Conservation (phyloP, 2,329 filamentous ascomycete genomes). For the Penicillium sp. region DNA sequence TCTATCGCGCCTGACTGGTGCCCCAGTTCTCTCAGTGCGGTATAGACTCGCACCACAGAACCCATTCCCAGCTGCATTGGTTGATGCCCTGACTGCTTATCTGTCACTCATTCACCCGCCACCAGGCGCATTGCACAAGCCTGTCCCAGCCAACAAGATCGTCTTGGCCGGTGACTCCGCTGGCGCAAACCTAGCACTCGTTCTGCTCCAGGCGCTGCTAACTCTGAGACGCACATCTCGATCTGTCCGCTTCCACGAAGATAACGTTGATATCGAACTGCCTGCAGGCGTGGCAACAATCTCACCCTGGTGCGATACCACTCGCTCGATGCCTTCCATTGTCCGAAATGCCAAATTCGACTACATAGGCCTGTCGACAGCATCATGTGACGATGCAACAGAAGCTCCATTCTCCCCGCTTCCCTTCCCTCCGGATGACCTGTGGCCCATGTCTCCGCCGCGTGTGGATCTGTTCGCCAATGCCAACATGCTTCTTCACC, state of each 20-base stretch:
- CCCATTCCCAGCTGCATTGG: constrained; percentile 45
- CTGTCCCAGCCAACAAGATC: constrained; percentile 43
- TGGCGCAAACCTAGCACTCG: constrained; percentile 41
- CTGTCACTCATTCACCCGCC: constrained; percentile 45
- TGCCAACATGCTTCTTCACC: constrained; percentile 37
- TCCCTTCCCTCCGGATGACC: constrained; percentile 31
- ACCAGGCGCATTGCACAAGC: constrained; percentile 38
- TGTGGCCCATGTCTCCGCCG: constrained; percentile 41
- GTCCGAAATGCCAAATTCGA: constrained; percentile 37
- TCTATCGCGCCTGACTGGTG: constrained; percentile 38
- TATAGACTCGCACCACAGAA: constrained; percentile 47
- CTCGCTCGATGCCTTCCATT: constrained; percentile 41
- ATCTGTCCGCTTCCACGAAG: constrained; percentile 39
- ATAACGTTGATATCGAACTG: constrained; percentile 37
- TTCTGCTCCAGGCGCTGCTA: constrained; percentile 41
- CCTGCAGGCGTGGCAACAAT: constrained; percentile 38
- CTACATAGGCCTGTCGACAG: constrained; percentile 34
- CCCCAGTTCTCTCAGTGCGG: constrained; percentile 42
- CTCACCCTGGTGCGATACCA: constrained; percentile 43
- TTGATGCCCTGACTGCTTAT: constrained; percentile 47
- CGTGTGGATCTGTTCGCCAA: constrained; percentile 42
- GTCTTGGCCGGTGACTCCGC: constrained; percentile 46
- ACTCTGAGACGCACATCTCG: constrained; percentile 35
- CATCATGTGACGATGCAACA: constrained; percentile 14
- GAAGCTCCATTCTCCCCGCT: constrained; percentile 21